Base-by-base conservation (phyloP, 768 basidiomycete genomes). In the Filobasidium floriforme region DNA sequence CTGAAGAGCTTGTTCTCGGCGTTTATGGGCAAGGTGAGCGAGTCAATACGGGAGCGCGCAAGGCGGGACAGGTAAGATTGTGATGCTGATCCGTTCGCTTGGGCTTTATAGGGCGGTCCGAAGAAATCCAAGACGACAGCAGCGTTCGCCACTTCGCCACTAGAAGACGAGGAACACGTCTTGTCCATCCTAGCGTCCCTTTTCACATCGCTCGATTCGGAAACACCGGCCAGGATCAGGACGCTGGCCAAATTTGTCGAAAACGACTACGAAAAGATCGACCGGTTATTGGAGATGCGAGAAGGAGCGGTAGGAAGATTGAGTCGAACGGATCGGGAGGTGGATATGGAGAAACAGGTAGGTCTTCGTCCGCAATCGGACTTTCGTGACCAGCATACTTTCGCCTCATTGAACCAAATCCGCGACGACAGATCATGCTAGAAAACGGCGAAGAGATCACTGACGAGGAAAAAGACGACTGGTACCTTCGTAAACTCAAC, bases 21-120 rank as follows among this genome's bases (percentile, higher is more conserved):
- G 0, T 88, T 98, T 67, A 94, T 98, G 91, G 89, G 91, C 77
- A 94, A 94, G 84, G 91, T 90, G 65, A n/a, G n/a, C n/a, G n/a
- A 66, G 81, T 66, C 51, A 65, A 37, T n/a, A 18, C 32, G 32
- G 46, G 12, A 49, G 3, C 46, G 14, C 4, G 32, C 32, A 49
- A 14, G 41, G 26, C 43, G 26, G 26, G 29, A 51, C 32, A 9
- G 49, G 37, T 62, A 29, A 19, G 55, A 1, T 22, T 18, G 19
- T 59, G 43, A 26, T 19, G 41, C 22, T 52, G 65, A 44, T 11
- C 15, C n/a, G 41, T 41, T 26, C 41, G 66, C 24, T 5, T 7
- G 24, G 32, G 32, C 9, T 3, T 44, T n/a, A 24, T 37, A 73
- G 73, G 70, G 67, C 32, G 71, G 72, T 19, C 63, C 63, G 19